Base-by-base conservation (phyloP, 2,329 filamentous ascomycete genomes). In the Aspergillus transmontanensis region DNA sequence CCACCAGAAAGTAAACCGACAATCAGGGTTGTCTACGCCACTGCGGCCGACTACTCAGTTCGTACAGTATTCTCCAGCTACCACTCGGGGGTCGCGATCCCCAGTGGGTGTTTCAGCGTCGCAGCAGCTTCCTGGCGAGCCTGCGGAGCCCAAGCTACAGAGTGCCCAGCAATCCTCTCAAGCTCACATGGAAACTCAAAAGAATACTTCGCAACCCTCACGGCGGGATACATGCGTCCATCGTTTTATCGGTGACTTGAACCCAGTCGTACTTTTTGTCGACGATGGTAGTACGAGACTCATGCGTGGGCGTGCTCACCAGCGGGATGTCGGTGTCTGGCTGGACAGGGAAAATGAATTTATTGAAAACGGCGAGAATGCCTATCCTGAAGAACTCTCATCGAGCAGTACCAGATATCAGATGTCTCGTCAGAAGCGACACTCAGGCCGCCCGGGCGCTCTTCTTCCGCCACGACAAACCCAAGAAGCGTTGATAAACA, bases 401-500 rank as follows among this genome's bases (percentile, higher is more conserved):
- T 26, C 48, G 7, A 30, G 12, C 19, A 30, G n/a, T 48, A 4
- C n/a, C 28, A 32, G 4, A 26, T 28, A 54, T 21, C 60, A 57
- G 16, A 16, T 10, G 21, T 6, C 23, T 21, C 34, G 19, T n/a
- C 45, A 61, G 6, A 30, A 23, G n/a, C 51, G 10, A 14, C 21
- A 28, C 14, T 30, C 16, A 10, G 9, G 12, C 21, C 56, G 43
- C n/a, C 30, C 16, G 7, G 7, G 21, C 1, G 21, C 56, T 12
- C 45, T 64, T 23, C 60, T 70, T 5, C 68, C 68, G 28, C 50
- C 62, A 6, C 56, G 59, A 55, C 14, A 51, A 46, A 64, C 57
- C 14, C 70, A 75, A 41, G 67, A 72, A 57, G 68, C 58, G 2
- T 60, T 77, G 51, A 54, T 76, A 30, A 65, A 72, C 3, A 74